Base-by-base conservation (phyloP, 2,329 filamentous ascomycete genomes). In the Furcasterigmium furcatum region DNA sequence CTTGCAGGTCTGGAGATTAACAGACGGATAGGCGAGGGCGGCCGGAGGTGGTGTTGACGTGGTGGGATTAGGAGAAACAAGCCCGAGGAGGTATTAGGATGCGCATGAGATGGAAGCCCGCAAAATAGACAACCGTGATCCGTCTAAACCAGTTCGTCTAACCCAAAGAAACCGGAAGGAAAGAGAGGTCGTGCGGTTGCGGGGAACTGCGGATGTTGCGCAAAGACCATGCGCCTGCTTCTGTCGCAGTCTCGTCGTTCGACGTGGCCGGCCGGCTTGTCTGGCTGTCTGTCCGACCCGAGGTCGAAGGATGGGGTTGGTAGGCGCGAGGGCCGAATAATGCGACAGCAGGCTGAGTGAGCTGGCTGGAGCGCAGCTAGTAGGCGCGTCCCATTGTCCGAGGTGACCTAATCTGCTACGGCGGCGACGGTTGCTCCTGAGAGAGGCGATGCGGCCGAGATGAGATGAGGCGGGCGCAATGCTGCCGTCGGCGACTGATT, bases 71-170 rank as follows among this genome's bases (percentile, higher is more conserved):
- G 41, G 22, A 40, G 40, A 16, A 14, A 14, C 21, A 32, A 41
- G 32, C 42, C 44, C 45, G 43, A 47, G 47, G 49, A 21, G 25
- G 21, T 25, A 51, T 46, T 51, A 48, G 44, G 46, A 45, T 35
- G 49, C 43, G 46, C 44, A 43, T 39, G 41, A 46, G 42, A 47
- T 16, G 30, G 41, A 38, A 45, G 49, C 49, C 38, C 44, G 46
- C 48, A 44, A 44, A 49, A 50, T 46, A 43, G 46, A 38, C 27
- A 38, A 39, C 38, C 34, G 38, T 44, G 36, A 43, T 30, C 32
- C 59, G 60, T 68, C 66, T 68, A 68, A 66, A 64, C 58, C 63
- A 58, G 60, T 55, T 61, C 61, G 61, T 68, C 65, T 68, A 68
- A 63, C 55, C 60, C 59, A 59, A 45, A 42, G 43, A 27, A 25